Evolutionary conservation across 495 filamentous ascomycete genomes (phyloP).

Genomic region (Penicillium silybi): DNA sequence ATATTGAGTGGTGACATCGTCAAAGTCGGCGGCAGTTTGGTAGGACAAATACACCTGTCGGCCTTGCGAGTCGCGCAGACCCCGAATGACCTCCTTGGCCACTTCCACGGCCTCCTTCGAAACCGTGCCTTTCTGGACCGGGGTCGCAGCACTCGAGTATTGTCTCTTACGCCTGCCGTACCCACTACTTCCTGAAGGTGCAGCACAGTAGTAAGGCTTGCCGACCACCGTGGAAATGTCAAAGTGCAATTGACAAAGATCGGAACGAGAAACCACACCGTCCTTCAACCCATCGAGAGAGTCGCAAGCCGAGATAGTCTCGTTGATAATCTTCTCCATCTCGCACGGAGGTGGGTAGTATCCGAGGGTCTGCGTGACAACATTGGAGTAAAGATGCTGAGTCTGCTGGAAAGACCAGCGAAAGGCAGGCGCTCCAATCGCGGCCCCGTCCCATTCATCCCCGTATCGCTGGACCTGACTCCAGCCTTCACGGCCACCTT

Average conservation of each 20-base stretch:
- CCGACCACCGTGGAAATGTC: conserved; percentile 38
- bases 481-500: conserved; percentile 49
- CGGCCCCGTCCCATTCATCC: conserved; percentile 44
- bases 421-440: conserved; percentile 47
- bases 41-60: conserved; percentile 45
- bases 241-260: conserved; percentile 44
- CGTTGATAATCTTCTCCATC: conserved; percentile 39
- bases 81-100: conserved; percentile 36
- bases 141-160: conserved; percentile 25
- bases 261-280: conserved; percentile 46
- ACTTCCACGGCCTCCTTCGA: conserved; percentile 36
- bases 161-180: not conserved
- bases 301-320: conserved; percentile 46
- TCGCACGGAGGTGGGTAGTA: conserved; percentile 46
- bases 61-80: conserved; percentile 42
- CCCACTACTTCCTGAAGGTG: conserved; percentile 7
- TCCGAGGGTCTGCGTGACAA: conserved; percentile 32
- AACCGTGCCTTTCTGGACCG: conserved; percentile 45
- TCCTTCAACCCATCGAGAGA: conserved; percentile 45
- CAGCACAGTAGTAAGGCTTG: conserved; percentile 42
- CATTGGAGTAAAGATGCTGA: conserved; percentile 38
- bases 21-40: conserved; percentile 36
- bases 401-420: conserved; percentile 44
- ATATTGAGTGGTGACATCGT: too few relatives aligned
- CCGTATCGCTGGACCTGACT: conserved; percentile 48